Evolutionary conservation across 345 rosid genomes (phyloP).

Genomic region (Eucalyptus cloeziana): DNA sequence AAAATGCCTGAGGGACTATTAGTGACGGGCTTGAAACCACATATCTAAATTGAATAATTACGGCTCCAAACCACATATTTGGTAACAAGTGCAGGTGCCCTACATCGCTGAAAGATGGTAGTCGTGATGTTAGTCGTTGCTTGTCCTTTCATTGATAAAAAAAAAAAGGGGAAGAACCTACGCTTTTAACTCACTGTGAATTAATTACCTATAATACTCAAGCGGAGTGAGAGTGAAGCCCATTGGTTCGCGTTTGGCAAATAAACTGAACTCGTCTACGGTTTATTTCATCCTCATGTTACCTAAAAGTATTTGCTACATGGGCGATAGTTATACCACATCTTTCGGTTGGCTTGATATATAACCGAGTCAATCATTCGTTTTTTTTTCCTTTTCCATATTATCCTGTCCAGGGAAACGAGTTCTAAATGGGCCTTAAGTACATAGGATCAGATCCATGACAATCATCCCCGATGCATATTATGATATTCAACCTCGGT

Average conservation of each 20-base stretch:
- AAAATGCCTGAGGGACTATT: background rate
- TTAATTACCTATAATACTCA: background rate
- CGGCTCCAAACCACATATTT: background rate
- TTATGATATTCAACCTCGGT: background rate
- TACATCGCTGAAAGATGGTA: background rate
- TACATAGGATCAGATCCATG: background rate
- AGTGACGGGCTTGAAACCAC: background rate
- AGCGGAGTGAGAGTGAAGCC: background rate
- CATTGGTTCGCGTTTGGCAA: background rate
- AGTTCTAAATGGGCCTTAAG: background rate
- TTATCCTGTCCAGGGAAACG: background rate
- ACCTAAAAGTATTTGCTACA: background rate
- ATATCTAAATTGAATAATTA: too few relatives aligned
- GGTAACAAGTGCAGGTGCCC: background rate
- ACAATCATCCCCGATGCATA: background rate
- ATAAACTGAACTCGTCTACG: background rate
- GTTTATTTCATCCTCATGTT: background rate
- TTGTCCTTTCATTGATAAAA: too few relatives aligned
- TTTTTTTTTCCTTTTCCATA: background rate
- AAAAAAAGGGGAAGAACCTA: background rate
- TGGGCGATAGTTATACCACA: background rate
- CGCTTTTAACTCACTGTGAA: background rate
- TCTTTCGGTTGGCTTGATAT: background rate
- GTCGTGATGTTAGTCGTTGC: background rate
- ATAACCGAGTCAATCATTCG: background rate